Percentiles rank a stretch among this genome's conserved stretches.
phyloP scores from a whole-genome alignment of 2,329 filamentous ascomycete species.

The Alternaria arbusti region DNA sequence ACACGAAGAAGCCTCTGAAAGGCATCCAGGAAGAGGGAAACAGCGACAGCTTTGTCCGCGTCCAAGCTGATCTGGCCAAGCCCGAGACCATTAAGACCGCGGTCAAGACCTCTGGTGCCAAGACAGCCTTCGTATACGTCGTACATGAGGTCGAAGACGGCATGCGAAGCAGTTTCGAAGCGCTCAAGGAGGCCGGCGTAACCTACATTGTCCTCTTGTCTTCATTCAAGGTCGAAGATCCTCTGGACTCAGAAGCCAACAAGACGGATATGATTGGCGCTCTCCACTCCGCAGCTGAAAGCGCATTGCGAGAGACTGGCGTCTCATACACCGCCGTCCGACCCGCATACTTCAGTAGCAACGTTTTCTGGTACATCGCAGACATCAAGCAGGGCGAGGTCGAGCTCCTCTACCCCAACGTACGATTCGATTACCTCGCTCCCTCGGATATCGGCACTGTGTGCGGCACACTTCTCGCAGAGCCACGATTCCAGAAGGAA shows the following conservation, averaged over 20 bases:
- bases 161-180: conserved; percentile 51
- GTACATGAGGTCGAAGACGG: conserved; percentile 42
- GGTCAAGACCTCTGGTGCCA: conserved; percentile 53
- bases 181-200: conserved; percentile 55
- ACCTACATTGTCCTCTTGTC: conserved; percentile 55
- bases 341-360: conserved; percentile 55
- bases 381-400: conserved; percentile 43
- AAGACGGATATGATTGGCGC: background rate
- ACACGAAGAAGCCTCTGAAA: conserved; percentile 53
- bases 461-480: conserved; percentile 48
- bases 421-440: conserved; percentile 50
- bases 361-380: conserved; percentile 40
- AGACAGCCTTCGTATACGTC: conserved; percentile 58
- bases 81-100: conserved; percentile 52
- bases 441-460: conserved; percentile 57
- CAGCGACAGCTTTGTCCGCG: conserved; percentile 40
- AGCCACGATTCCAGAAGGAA: conserved; percentile 29
- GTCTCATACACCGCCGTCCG: conserved; percentile 52
- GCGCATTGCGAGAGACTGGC: conserved; percentile 52
- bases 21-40: conserved; percentile 40
- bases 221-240: conserved; percentile 13
- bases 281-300: conserved; percentile 55
- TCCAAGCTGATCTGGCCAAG: conserved; percentile 55
- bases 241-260: conserved; percentile 1
- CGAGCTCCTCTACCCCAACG: conserved; percentile 37